These are phyloP conservation scores for Allomyces macrogynus DNA, from an alignment of 192 early-diverging fungal genomes.

Conservation along the genomic window DNA sequence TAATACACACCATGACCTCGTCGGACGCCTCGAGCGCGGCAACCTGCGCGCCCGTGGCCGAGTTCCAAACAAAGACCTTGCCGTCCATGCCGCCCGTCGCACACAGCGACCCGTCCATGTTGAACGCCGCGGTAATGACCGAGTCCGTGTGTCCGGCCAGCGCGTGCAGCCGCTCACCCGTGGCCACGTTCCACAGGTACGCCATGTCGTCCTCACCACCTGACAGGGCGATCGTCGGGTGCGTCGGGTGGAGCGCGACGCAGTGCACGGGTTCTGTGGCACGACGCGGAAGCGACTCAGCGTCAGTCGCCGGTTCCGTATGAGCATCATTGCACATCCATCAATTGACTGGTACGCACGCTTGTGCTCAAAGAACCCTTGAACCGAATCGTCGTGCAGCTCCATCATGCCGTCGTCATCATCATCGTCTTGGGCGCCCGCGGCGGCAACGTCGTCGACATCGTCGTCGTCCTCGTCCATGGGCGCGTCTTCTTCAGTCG, in stretches of 20 bases:
- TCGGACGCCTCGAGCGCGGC: slow-evolving; percentile 63
- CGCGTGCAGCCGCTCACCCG: slow-evolving; percentile 50
- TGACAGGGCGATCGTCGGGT: slow-evolving; percentile 43
- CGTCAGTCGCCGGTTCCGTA: neutral
- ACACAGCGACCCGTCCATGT: slow-evolving; percentile 56
- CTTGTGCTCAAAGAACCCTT: slow-evolving; percentile 77
- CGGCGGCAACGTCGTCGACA: slow-evolving; percentile 9
- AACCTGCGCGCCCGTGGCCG: slow-evolving; percentile 36
- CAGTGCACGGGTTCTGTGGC: slow-evolving; percentile 78
- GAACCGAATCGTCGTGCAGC: slow-evolving; percentile 63
- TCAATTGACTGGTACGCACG: too few species aligned
- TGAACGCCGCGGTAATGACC: slow-evolving; percentile 62
- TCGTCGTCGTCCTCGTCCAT: slow-evolving; percentile 26
- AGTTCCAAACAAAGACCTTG: slow-evolving; percentile 52
- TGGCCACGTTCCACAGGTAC: slow-evolving; percentile 71
- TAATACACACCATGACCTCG: slow-evolving; percentile 55
- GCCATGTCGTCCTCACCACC: slow-evolving; percentile 88
- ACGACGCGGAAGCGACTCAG: neutral
- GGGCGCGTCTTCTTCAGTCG: slow-evolving; percentile 14
- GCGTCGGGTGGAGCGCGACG: slow-evolving; percentile 54
- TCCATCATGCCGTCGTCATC: slow-evolving; percentile 8
- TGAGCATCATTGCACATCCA: too few species aligned
- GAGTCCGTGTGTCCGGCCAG: slow-evolving; percentile 67
- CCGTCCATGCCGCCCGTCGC: slow-evolving; percentile 96
- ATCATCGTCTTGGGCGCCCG: slow-evolving; percentile 9